Percentiles rank a stretch among this genome's conserved stretches.
phyloP scores from a whole-genome alignment of 148 eudicot genomes.

The Rhododendron simsii region DNA sequence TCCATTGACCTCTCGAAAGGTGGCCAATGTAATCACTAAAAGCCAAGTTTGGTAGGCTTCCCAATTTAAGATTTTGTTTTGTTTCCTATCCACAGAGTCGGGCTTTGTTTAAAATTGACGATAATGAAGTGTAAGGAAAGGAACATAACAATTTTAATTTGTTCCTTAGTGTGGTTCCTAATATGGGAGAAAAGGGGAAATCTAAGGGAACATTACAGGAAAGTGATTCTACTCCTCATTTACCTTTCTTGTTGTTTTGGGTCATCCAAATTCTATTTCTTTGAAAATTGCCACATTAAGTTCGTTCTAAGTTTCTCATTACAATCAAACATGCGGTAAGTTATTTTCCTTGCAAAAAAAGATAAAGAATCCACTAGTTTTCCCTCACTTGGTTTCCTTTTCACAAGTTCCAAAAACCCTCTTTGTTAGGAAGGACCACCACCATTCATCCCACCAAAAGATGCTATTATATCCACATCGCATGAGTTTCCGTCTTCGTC shows the following conservation, averaged over 20 bases:
- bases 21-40: background rate
- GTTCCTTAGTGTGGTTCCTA: background rate
- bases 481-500: background rate
- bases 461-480: background rate
- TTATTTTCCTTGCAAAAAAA: background rate
- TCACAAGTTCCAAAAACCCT: background rate
- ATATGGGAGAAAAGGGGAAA: background rate
- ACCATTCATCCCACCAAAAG: background rate
- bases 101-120: background rate
- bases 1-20: background rate
- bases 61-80: background rate
- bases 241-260: background rate
- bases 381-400: background rate
- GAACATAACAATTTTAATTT: background rate
- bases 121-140: background rate
- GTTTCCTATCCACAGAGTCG: background rate
- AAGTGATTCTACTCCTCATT: background rate
- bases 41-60: background rate
- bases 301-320: background rate
- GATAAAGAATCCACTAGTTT: background rate
- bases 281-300: background rate
- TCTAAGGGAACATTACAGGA: background rate
- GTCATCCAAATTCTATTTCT: background rate
- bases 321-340: background rate
- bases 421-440: no score